phyloP scores from a whole-genome alignment of 352 stramenopile species.

The Phytophthora colocasiae region DNA sequence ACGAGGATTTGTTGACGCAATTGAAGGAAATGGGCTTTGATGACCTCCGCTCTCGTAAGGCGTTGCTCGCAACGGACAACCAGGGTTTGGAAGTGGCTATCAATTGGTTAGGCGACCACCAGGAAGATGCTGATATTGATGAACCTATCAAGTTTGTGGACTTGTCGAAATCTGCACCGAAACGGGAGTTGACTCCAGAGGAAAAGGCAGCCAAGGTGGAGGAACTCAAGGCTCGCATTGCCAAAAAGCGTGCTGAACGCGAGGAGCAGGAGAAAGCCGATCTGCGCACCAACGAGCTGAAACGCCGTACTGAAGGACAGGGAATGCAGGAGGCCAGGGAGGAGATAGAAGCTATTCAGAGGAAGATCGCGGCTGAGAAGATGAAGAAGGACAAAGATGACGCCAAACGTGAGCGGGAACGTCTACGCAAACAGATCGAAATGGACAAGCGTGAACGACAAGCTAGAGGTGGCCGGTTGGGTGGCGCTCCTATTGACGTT shows the following conservation, averaged over 20 bases:
- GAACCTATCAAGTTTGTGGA: conserved; percentile 89
- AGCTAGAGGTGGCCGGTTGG: conserved; percentile 82
- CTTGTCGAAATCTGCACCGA: conserved; percentile 48
- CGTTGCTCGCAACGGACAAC: conserved; percentile 82
- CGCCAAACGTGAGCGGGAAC: conserved; percentile 89
- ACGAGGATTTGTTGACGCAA: conserved; percentile 71
- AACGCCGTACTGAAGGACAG: conserved; percentile 76
- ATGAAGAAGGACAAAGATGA: conserved; percentile 92
- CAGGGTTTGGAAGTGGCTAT: conserved; percentile 79
- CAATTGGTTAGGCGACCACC: conserved; percentile 90
- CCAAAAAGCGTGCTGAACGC: conserved; percentile 76
- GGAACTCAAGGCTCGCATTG: conserved; percentile 83
- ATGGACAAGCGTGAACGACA: conserved; percentile 92
- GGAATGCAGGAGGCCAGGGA: conserved; percentile 80
- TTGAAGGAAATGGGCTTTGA: conserved; percentile 89
- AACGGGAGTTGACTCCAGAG: conserved; percentile 77
- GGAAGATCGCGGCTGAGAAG: conserved; percentile 80
- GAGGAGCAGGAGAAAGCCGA: conserved; percentile 84
- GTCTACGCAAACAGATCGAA: conserved; percentile 88
- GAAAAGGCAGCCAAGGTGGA: conserved; percentile 90
- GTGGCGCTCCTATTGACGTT: conserved; percentile 71
- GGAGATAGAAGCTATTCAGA: conserved; percentile 85
- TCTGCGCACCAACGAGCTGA: conserved; percentile 75
- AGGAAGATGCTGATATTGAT: conserved; percentile 91
- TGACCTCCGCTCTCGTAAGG: conserved; percentile 82